Conservation (phyloP, 2,329 filamentous ascomycete species). For the Arthrobotrys entomopaga region DNA sequence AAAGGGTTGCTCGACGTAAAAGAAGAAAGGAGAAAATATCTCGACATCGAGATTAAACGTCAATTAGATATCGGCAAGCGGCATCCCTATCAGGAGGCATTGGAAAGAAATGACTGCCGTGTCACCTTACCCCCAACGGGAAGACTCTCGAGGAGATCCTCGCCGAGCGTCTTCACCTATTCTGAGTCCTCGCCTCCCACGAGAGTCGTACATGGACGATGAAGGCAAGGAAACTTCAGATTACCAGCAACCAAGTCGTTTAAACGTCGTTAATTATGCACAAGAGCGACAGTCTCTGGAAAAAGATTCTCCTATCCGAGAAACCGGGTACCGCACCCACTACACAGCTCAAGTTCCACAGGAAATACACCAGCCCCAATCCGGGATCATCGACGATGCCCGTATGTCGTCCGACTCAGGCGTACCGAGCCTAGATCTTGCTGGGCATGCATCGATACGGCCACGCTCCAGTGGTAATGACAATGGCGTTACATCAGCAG, state of each 20-base stretch:
- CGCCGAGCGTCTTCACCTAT: constrained; percentile 53
- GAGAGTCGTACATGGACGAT: constrained; percentile 51
- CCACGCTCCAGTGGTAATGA: constrained; percentile 26
- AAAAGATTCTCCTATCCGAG: constrained; percentile 53
- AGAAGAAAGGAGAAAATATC: too few species aligned
- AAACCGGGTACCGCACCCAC: constrained; percentile 53
- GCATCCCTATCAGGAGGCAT: background rate
- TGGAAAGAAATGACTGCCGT: constrained; percentile 52
- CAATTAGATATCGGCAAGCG: constrained; percentile 17
- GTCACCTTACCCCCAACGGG: constrained; percentile 46
- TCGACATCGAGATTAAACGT: background rate
- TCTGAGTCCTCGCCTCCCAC: constrained; percentile 41
- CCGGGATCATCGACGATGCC: constrained; percentile 51
- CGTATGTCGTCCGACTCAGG: constrained; percentile 49
- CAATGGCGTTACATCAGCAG: constrained; percentile 13
- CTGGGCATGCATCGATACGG: constrained; percentile 22
- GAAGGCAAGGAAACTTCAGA: constrained; percentile 23
- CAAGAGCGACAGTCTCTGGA: constrained; percentile 44
- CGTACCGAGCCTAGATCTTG: constrained; percentile 41
- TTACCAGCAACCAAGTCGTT: constrained; percentile 45
- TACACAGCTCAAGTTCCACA: constrained; percentile 54
- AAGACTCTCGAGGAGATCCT: constrained; percentile 34
- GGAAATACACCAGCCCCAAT: constrained; percentile 49
- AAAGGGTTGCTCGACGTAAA: too few species aligned
- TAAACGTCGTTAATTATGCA: constrained; percentile 46